These are phyloP conservation scores for Venturiaceae sp. DNA, from an alignment of 2,329 filamentous ascomycete species.

Conservation along the genomic window DNA sequence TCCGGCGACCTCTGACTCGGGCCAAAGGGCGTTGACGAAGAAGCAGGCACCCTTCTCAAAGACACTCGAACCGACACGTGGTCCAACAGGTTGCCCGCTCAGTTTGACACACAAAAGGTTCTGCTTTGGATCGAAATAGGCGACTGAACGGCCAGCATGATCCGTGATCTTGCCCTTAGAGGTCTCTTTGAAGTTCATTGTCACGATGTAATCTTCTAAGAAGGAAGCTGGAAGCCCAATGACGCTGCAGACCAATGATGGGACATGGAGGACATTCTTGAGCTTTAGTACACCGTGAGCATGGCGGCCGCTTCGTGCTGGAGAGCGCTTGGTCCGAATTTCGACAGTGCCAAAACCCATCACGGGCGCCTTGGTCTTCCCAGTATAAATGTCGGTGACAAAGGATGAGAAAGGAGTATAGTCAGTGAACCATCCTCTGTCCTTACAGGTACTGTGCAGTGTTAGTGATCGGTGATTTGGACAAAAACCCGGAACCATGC, in stretches of 20 bases:
- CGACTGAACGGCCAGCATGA: background rate
- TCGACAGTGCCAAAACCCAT: conserved; percentile 12
- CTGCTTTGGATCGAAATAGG: background rate
- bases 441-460: conserved; percentile 6
- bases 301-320: conserved; percentile 3
- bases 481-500: background rate
- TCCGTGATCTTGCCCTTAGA: background rate
- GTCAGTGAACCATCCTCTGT: conserved; percentile 15
- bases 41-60: background rate
- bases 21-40: background rate
- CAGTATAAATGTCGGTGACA: background rate
- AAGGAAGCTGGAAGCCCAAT: conserved; percentile 5
- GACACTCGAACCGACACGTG: background rate
- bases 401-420: conserved; percentile 14
- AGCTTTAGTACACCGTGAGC: conserved; percentile 2
- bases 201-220: background rate
- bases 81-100: background rate
- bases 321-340: conserved; percentile 8
- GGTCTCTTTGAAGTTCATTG: conserved; percentile 2
- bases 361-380: background rate
- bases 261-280: conserved; percentile 13
- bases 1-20: background rate
- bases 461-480: background rate
- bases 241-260: conserved; percentile 12
- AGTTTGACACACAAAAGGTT: background rate